A percentile compares a stretch with the other conserved stretches of the same genome.
Conservation (phyloP, 2,329 filamentous ascomycete genomes). For the Colletotrichum gloeosporioides region DNA sequence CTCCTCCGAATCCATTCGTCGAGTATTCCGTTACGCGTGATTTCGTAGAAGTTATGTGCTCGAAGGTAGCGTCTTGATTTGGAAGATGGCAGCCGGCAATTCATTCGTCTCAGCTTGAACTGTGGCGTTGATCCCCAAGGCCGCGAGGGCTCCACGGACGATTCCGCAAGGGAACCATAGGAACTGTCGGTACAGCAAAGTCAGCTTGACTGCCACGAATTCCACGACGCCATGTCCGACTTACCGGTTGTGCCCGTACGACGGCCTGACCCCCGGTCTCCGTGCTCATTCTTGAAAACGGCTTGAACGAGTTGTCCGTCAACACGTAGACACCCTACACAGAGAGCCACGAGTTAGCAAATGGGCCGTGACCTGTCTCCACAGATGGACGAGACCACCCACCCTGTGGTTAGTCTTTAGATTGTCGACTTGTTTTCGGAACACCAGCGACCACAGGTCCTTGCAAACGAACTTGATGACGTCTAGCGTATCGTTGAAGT, state of each 20-base stretch:
- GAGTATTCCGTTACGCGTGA: neutral
- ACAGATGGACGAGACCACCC: conserved; percentile 28
- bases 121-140: conserved; percentile 86
- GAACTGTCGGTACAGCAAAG: conserved; percentile 65
- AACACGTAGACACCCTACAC: conserved; percentile 88
- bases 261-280: conserved; percentile 77
- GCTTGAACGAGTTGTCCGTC: conserved; percentile 90
- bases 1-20: neutral
- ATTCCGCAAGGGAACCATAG: conserved; percentile 95
- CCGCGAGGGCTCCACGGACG: conserved; percentile 89
- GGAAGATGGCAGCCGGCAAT: conserved; percentile 88
- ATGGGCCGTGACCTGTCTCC: neutral
- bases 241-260: conserved; percentile 78
- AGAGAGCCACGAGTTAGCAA: neutral
- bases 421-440: conserved; percentile 97
- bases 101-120: conserved; percentile 91
- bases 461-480: conserved; percentile 99
- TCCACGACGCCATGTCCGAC: conserved; percentile 31
- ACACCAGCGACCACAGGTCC: conserved; percentile 93
- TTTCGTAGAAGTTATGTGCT: conserved; percentile 59
- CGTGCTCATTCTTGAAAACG: conserved; percentile 88
- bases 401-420: conserved; percentile 96
- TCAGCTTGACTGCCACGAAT: neutral
- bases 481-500: conserved; percentile 90
- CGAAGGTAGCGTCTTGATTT: conserved; percentile 83